Evolutionary conservation across 164 flowering plant genomes (phyloP), one percentile per base, ranked within the genome.

Genomic region (Litsea cubeba): DNA sequence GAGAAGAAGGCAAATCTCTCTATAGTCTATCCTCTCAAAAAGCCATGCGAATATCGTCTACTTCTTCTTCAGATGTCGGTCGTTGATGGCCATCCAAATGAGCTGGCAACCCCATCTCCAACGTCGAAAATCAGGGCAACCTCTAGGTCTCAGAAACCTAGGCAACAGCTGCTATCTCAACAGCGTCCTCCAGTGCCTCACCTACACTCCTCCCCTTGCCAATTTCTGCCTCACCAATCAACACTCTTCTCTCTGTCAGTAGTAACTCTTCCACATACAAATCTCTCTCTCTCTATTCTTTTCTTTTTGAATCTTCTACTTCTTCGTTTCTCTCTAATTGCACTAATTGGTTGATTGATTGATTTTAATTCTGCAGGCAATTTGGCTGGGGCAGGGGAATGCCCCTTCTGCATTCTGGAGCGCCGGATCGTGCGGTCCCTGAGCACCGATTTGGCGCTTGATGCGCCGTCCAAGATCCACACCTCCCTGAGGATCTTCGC

Each of bases 131-230:
- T 57, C 70, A 51, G 71, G 50, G 32, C 76, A 84, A n/a, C 98
- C 97, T 15, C 74, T 96, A 77, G 99, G 99, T 76, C 80, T 94
- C 54, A 83, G 76, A 67, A 96, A 96, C 76, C 88, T 94, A 74
- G 98, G 99, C 74, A 94, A 96, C 81, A 76, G 91, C 20, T 96
- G 99, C 78, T 96, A 94, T 76, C 90, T 96, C 81, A 96, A 96
- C 81, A 87, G 93, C 84, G 99, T 96, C 75, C 90, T 96, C 4
- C 99, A 96, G 88, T 96, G 99, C 83, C 89, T 96, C 78, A 94
- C 99, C 75, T 91, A 91, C 87, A 96, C 99, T 2, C 97, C 99
- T 80, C 98, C 97, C 1, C 94, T 96, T 74, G 97, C 99, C 78
- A 81, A 90, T 83, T 91, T 91, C 84, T 96, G 97, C 81, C 92